These are phyloP conservation scores for Somion occarium DNA, from an alignment of 1,284 basidiomycete species.

Conservation along the genomic window DNA sequence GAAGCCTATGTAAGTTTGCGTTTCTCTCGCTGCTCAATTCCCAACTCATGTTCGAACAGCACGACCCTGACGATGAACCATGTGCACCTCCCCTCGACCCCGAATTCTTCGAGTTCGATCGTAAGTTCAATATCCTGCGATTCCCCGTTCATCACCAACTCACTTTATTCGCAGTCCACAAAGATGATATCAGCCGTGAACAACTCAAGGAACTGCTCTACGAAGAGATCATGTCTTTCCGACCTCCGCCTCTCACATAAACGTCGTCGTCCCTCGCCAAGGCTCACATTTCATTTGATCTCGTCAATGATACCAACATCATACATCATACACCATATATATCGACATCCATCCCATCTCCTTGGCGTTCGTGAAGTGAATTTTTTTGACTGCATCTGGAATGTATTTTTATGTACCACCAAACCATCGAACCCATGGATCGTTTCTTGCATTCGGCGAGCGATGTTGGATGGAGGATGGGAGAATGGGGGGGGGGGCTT, in stretches of 20 bases:
- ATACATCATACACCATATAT: no score
- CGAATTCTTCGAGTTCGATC: constrained; percentile 87
- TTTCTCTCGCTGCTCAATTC: background rate
- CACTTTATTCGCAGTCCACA: constrained; percentile 50
- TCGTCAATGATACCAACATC: no score
- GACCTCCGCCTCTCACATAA: constrained; percentile 30
- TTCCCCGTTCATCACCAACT: background rate
- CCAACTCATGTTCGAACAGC: constrained; percentile 41
- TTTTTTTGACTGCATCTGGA: no score
- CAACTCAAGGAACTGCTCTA: constrained; percentile 67
- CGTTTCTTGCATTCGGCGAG: no score
- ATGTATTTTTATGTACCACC: no score
- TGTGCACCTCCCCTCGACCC: constrained; percentile 76
- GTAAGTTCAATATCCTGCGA: background rate
- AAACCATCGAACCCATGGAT: no score
- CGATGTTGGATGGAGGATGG: no score
- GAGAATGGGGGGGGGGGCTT: no score
- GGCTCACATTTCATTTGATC: no score
- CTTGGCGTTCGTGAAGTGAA: no score
- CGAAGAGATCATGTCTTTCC: constrained; percentile 78
- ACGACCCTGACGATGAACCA: constrained; percentile 87
- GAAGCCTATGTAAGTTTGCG: constrained; percentile 40
- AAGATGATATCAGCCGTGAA: constrained; percentile 89
- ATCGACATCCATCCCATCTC: no score
- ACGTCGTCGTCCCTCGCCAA: no score